These are phyloP conservation scores for Xylariaceae sp. DNA, from an alignment of 2,329 filamentous ascomycete species.

Conservation along the genomic window DNA sequence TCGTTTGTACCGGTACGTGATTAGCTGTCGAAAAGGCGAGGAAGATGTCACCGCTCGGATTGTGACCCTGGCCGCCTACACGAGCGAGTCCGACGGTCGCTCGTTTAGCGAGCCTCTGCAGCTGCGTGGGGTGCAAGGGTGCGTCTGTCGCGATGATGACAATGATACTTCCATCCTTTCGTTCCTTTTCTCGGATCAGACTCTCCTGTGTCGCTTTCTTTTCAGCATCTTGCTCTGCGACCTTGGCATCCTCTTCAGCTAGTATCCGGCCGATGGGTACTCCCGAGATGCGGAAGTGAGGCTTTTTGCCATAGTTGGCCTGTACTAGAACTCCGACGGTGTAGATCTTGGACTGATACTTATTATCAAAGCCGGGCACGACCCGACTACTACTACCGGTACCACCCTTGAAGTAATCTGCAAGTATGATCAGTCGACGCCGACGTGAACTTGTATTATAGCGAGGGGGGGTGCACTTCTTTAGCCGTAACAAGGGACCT, in stretches of 20 bases:
- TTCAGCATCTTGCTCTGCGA: constrained; percentile 19
- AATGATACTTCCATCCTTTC: constrained; percentile 60
- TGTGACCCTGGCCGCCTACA: constrained; percentile 59
- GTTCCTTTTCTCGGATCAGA: constrained; percentile 39
- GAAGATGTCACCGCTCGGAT: constrained; percentile 63
- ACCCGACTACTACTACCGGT: constrained; percentile 59
- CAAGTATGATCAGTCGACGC: neutral
- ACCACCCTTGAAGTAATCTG: constrained; percentile 61
- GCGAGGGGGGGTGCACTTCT: neutral
- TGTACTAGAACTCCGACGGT: constrained; percentile 61
- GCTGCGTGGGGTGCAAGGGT: constrained; percentile 53
- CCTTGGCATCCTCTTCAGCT: constrained; percentile 37
- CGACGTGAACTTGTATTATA: neutral
- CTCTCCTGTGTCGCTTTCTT: constrained; percentile 29
- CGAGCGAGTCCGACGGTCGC: constrained; percentile 58
- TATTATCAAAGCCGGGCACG: constrained; percentile 42
- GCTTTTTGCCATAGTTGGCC: constrained; percentile 58
- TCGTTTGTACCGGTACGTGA: constrained; percentile 42
- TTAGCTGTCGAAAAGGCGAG: constrained; percentile 63
- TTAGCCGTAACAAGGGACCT: neutral
- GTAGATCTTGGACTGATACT: constrained; percentile 41
- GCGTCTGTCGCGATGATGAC: constrained; percentile 58
- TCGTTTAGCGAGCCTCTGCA: constrained; percentile 55
- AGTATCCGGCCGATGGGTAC: constrained; percentile 59
- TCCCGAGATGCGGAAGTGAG: constrained; percentile 55